These are phyloP conservation scores for Sextonia rubra DNA, from an alignment of 164 flowering plant genomes.

Conservation along the genomic window DNA sequence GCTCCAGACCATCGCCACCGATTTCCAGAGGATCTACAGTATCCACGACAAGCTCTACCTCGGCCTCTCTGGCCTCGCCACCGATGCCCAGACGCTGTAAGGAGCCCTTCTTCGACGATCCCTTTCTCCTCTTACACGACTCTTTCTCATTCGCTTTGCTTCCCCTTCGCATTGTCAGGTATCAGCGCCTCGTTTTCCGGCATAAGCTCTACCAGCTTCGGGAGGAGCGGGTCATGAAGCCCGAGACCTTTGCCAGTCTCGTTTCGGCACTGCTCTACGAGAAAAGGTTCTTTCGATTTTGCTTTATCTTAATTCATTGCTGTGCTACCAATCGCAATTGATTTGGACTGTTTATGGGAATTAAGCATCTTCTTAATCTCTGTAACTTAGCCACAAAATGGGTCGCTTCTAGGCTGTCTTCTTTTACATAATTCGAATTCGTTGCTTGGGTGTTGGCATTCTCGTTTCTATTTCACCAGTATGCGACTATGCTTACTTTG, in stretches of 20 bases:
- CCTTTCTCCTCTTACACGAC: not conserved
- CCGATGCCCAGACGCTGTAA: slow-evolving; percentile 90
- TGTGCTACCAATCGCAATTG: no score
- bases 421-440: no score
- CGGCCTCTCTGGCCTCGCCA: slow-evolving; percentile 86
- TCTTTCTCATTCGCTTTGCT: not conserved
- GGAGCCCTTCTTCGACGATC: not conserved
- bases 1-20: slow-evolving; percentile 91
- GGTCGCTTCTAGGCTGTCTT: not conserved
- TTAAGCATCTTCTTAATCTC: no score
- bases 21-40: slow-evolving; percentile 65
- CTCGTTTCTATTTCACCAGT: no score
- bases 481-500: no score
- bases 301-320: not conserved
- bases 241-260: slow-evolving; percentile 87
- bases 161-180: slow-evolving; percentile 29
- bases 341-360: no score
- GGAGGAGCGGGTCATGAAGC: slow-evolving; percentile 97
- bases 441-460: no score
- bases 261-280: slow-evolving; percentile 92
- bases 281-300: slow-evolving; percentile 63
- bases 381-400: no score
- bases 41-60: slow-evolving; percentile 71
- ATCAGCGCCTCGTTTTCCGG: slow-evolving; percentile 77
- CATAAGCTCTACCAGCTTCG: slow-evolving; percentile 86